These are phyloP conservation scores for Lagenaria siceraria DNA, from an alignment of 306 rosid species.

Conservation along the genomic window DNA sequence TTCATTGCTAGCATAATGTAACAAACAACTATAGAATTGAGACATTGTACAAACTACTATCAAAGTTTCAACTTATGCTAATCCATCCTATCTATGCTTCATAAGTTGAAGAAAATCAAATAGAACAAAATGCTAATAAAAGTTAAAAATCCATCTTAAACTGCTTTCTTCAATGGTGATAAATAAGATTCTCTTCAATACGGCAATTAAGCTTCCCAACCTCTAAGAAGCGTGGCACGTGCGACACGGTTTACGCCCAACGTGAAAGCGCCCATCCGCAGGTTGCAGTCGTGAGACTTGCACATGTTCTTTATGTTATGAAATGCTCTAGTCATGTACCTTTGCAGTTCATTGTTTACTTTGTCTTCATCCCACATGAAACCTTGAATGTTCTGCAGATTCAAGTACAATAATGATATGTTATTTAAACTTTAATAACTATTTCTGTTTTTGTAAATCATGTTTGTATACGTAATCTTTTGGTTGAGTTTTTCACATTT, in stretches of 20 bases:
- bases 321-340: constrained; percentile 43
- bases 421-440: not conserved
- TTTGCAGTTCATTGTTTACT: constrained; percentile 35
- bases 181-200: not conserved
- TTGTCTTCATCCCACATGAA: constrained; percentile 62
- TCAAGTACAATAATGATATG: not conserved
- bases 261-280: constrained; percentile 56
- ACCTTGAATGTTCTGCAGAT: constrained; percentile 45
- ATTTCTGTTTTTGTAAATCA: no score
- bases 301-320: constrained; percentile 47
- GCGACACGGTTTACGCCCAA: constrained; percentile 47
- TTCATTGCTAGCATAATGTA: not conserved
- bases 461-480: no score
- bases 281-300: constrained; percentile 43
- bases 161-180: not conserved
- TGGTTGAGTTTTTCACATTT: no score
- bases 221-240: constrained; percentile 39
- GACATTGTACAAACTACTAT: not conserved
- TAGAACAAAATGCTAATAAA: not conserved
- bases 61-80: not conserved
- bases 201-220: constrained; percentile 38
- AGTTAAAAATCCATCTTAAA: not conserved
- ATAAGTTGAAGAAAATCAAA: not conserved
- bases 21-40: not conserved
- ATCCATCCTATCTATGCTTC: constrained; percentile 3